Conservation (phyloP, 495 filamentous ascomycete genomes). For the Aspergillus saccharolyticus region DNA sequence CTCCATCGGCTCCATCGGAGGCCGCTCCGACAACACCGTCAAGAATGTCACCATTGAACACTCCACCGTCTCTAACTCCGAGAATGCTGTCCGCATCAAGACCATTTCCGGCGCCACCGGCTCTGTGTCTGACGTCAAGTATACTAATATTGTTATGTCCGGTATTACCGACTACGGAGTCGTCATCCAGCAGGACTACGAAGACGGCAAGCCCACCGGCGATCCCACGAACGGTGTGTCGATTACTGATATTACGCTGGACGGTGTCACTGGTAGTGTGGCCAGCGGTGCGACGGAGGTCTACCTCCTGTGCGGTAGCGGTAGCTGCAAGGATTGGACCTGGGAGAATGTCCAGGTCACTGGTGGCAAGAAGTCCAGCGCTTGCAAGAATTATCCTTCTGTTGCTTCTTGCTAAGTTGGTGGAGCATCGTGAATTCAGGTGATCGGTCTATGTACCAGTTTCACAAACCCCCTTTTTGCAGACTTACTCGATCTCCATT, state of each 20-base stretch:
- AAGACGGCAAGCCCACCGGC: slow-evolving; percentile 56
- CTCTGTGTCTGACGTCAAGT: slow-evolving; percentile 52
- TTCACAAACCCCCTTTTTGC: background rate
- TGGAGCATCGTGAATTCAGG: background rate
- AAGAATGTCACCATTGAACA: slow-evolving; percentile 48
- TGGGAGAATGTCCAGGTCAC: slow-evolving; percentile 43
- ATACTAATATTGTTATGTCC: slow-evolving; percentile 54
- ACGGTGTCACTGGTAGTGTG: slow-evolving; percentile 47
- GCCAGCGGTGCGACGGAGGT: slow-evolving; percentile 32
- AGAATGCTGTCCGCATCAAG: slow-evolving; percentile 54
- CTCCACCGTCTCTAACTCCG: slow-evolving; percentile 48
- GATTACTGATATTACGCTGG: slow-evolving; percentile 51
- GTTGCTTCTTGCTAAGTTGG: slow-evolving; percentile 30
- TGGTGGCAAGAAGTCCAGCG: slow-evolving; percentile 41
- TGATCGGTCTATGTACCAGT: too few relatives aligned
- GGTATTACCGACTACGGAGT: slow-evolving; percentile 56
- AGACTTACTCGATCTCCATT: background rate
- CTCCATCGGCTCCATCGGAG: slow-evolving; percentile 66
- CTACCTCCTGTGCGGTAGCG: slow-evolving; percentile 49
- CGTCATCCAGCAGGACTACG: slow-evolving; percentile 64
- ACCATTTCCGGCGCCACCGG: slow-evolving; percentile 54
- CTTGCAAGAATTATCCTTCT: slow-evolving; percentile 39
- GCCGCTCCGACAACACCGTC: slow-evolving; percentile 55
- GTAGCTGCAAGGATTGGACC: slow-evolving; percentile 38
- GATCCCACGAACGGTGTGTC: slow-evolving; percentile 55